Evolutionary conservation across 148 eudicot species (phyloP).

Genomic region (Heliosperma pusillum): DNA sequence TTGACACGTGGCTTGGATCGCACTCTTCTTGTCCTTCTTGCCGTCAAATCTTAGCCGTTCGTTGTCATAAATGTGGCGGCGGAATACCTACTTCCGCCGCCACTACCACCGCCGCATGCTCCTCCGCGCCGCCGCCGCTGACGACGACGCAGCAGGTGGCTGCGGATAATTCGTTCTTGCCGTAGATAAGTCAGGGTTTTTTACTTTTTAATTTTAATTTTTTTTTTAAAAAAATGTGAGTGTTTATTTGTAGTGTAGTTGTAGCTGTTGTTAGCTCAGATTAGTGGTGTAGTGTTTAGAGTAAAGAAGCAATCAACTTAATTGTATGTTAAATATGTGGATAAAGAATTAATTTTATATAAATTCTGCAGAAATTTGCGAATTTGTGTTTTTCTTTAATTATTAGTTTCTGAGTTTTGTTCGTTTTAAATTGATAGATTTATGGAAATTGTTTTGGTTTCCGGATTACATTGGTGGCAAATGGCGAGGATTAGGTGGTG

Average conservation of each 20-base stretch:
- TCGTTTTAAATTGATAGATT: too few relatives aligned
- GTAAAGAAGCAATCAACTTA: not conserved
- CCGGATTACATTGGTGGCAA: too few relatives aligned
- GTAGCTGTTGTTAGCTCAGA: not conserved
- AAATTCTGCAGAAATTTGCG: not conserved
- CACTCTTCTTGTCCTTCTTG: constrained; percentile 91
- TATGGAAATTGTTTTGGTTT: too few relatives aligned
- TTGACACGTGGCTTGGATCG: constrained; percentile 78
- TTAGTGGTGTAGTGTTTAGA: constrained; percentile 5
- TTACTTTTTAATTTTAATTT: not conserved
- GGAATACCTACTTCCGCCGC: constrained; percentile 23
- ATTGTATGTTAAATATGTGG: constrained; percentile 8
- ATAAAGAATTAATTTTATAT: not conserved
- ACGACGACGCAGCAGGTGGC: not conserved
- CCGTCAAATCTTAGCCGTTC: constrained; percentile 52
- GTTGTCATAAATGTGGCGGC: constrained; percentile 38
- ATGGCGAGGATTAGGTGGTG: too few relatives aligned
- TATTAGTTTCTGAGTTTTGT: too few relatives aligned
- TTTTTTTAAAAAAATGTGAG: not conserved
- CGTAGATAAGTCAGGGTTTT: constrained; percentile 12
- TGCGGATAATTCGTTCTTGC: constrained; percentile 23
- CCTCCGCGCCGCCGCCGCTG: not conserved
- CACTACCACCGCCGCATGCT: not conserved
- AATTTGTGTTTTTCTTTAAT: too few relatives aligned
- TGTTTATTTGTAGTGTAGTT: not conserved